Evolutionary conservation across 2,329 filamentous ascomycete species (phyloP).

Genomic region (Exophiala oligosperma): DNA sequence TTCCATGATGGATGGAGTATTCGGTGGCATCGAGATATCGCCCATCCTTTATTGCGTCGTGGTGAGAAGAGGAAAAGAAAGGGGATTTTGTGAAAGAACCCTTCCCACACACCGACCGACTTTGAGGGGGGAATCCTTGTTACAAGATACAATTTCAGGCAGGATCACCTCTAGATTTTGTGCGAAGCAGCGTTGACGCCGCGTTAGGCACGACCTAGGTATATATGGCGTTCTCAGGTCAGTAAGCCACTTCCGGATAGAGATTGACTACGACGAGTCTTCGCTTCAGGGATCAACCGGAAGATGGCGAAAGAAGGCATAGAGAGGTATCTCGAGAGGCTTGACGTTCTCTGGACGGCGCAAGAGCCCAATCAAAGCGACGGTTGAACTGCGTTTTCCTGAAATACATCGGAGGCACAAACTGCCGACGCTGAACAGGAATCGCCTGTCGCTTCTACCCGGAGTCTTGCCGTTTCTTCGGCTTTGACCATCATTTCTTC

Average conservation of each 20-base stretch:
- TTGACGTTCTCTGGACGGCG: constrained; percentile 1
- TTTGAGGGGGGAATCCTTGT: too few relatives aligned
- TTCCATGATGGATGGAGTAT: background rate
- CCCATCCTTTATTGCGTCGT: constrained; percentile 6
- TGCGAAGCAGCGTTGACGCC: too few relatives aligned
- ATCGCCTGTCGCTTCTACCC: background rate
- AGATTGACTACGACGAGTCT: background rate
- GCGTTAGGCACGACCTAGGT: too few relatives aligned
- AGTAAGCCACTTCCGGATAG: constrained; percentile 1
- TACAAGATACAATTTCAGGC: too few relatives aligned
- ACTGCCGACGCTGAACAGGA: constrained; percentile 4
- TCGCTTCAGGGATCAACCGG: constrained; percentile 5
- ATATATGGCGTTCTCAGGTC: background rate
- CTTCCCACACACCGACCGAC: too few relatives aligned
- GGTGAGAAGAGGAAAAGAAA: background rate
- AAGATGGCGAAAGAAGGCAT: constrained; percentile 11
- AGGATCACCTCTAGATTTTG: too few relatives aligned
- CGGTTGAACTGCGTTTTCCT: background rate
- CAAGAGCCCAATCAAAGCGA: constrained; percentile 2
- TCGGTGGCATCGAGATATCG: constrained; percentile 14
- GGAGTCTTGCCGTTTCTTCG: too few relatives aligned
- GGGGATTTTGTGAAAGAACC: background rate
- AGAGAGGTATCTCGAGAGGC: background rate
- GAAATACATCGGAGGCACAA: background rate
- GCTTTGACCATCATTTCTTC: too few relatives aligned